Conservation (phyloP, 1,139 yeast genomes). For the Pichia sp. region DNA sequence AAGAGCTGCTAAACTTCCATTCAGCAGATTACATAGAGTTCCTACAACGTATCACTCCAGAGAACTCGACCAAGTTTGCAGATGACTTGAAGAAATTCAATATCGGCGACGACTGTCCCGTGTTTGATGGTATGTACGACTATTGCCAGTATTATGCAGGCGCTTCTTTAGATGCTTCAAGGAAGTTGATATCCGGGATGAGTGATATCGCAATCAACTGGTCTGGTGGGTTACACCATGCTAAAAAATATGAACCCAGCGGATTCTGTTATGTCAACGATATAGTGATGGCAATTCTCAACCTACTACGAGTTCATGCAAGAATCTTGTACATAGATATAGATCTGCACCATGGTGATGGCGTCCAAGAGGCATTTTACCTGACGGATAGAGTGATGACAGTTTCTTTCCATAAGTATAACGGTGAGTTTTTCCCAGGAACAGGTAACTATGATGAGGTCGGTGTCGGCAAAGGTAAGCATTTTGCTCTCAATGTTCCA, state of each 20-base stretch:
- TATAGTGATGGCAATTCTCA: constrained; percentile 86
- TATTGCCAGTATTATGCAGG: constrained; percentile 94
- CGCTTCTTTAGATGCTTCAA: constrained; percentile 96
- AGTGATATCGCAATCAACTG: constrained; percentile 95
- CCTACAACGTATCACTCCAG: constrained; percentile 77
- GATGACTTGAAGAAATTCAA: constrained; percentile 92
- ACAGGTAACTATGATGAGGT: constrained; percentile 85
- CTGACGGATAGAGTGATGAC: constrained; percentile 97
- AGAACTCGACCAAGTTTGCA: constrained; percentile 76
- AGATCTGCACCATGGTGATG: constrained; percentile 98
- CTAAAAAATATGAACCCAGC: constrained; percentile 90
- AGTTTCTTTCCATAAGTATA: constrained; percentile 89
- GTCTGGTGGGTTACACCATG: constrained; percentile 97
- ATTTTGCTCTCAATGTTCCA: constrained; percentile 87
- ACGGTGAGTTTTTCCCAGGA: constrained; percentile 93
- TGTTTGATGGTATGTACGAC: constrained; percentile 92
- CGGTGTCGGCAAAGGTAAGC: constrained; percentile 83
- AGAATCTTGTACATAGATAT: constrained; percentile 94
- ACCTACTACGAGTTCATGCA: constrained; percentile 84
- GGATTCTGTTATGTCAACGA: constrained; percentile 94
- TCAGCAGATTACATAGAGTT: constrained; percentile 85
- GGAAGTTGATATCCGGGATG: constrained; percentile 84
- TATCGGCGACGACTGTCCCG: constrained; percentile 97
- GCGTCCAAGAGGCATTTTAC: constrained; percentile 96
- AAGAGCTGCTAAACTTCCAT: constrained; percentile 77